These are phyloP conservation scores for Lenwebbia sp. DNA, from an alignment of 345 rosid species.

Conservation along the genomic window DNA sequence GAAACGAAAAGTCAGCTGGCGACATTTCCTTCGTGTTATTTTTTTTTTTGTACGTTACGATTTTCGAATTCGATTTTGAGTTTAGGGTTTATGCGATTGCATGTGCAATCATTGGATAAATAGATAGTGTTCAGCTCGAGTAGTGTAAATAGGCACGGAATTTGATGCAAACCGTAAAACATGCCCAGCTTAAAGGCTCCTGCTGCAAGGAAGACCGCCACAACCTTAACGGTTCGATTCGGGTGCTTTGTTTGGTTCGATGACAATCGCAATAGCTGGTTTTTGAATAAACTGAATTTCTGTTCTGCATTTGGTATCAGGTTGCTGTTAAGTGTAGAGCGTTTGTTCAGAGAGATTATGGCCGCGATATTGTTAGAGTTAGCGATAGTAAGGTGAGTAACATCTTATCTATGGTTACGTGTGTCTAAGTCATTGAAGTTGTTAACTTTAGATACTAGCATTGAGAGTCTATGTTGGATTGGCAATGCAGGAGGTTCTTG, in stretches of 20 bases:
- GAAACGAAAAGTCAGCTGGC: not conserved
- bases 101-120: not conserved
- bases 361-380: conserved; percentile 73
- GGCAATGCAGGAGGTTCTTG: conserved; percentile 54
- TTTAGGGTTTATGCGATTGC: not conserved
- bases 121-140: not conserved
- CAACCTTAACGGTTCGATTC: conserved; percentile 2
- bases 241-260: not conserved
- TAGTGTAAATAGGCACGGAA: not conserved
- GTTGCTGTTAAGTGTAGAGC: conserved; percentile 90
- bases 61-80: not conserved
- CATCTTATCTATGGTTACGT: not conserved
- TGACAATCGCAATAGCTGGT: not conserved
- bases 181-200: conserved; percentile 8
- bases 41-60: not conserved
- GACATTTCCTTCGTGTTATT: not conserved
- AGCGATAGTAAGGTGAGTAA: conserved; percentile 37
- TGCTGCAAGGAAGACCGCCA: not conserved
- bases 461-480: not conserved
- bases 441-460: not conserved
- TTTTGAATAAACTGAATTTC: not conserved
- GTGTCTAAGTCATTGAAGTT: not conserved
- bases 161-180: not conserved
- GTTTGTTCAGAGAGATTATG: conserved; percentile 44
- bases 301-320: conserved; percentile 12